Percentiles rank a stretch among this genome's conserved stretches.
These are phyloP conservation scores for Pezicula carpinea DNA, from an alignment of 2,329 filamentous ascomycete genomes.

Conservation along the genomic window DNA sequence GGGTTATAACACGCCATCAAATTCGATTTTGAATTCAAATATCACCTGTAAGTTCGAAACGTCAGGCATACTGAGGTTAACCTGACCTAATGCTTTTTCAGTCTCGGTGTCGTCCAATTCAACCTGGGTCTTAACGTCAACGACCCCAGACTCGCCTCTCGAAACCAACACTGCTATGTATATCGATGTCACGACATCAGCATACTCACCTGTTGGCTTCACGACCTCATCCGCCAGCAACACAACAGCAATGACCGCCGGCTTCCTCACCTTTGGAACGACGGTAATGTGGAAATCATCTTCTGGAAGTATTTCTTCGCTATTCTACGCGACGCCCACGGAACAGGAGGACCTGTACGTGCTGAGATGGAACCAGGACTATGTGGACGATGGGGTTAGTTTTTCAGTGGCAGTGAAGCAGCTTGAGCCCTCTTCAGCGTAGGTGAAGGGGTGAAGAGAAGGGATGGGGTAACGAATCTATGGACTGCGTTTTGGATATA, in stretches of 20 bases:
- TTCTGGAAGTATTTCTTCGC: not conserved
- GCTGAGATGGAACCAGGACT: not conserved
- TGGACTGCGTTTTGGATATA: too few relatives aligned
- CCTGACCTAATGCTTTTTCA: too few relatives aligned
- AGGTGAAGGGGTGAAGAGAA: too few relatives aligned
- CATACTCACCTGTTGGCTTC: not conserved
- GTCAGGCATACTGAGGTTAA: too few relatives aligned
- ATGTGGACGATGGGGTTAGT: not conserved
- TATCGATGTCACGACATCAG: not conserved
- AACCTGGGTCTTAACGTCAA: too few relatives aligned
- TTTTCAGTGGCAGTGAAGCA: not conserved
- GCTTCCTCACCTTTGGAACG: not conserved
- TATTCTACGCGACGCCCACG: not conserved
- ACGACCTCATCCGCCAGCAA: not conserved
- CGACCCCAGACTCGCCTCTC: too few relatives aligned
- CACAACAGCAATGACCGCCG: not conserved
- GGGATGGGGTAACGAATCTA: too few relatives aligned
- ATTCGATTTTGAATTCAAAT: too few relatives aligned
- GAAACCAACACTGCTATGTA: not conserved
- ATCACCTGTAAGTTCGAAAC: too few relatives aligned
- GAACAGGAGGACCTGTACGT: not conserved
- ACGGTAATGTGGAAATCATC: not conserved
- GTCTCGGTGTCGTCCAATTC: too few relatives aligned
- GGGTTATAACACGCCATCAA: too few relatives aligned
- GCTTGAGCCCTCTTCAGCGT: too few relatives aligned